Evolutionary conservation across 169 alveolate genomes (phyloP), one percentile per base, ranked within the genome.

Genomic region (Plasmodium inui): DNA sequence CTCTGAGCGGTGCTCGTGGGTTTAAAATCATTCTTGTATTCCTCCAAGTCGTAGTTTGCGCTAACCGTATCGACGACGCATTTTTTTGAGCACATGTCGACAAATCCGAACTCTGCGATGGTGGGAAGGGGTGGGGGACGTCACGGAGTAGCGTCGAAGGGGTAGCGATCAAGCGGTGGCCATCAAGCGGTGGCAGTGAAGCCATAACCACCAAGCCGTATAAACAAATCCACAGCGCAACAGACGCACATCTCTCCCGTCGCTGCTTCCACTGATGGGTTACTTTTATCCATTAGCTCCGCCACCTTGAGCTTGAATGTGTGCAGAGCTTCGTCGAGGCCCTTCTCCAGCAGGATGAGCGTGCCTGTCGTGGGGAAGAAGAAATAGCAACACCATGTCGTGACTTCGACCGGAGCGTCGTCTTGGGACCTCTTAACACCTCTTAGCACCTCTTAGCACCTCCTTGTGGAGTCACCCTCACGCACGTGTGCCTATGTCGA

Each of bases 241-340:
- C 41, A 22, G 2, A 3, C 4, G 41, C 7, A 37, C 44, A 37
- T 37, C 44, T 83, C 19, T 83, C 3, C 14, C 22, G 34, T 53
- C 10, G 6, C 19, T 78, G n/a, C 12, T 4, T 34, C 37, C 19
- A n/a, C 39, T 82, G 30, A 7, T 14, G n/a, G 39, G 17, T 26
- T 85, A 85, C 93, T 85, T 26, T 74, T 85, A 22, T 85, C 32
- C 93, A 85, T 85, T 12, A 85, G 41, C 10, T 74, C 84, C 34
- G 93, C 73, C 17, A 74, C 78, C 61, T 85, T 85, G 17, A 30
- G 19, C 78, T 85, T 85, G 80, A 85, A 85, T 1, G 81, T 26
- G 17, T 85, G 50, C 50, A 85, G 67, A 1, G 93, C 50, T 0
- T 85, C 81, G 3, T 74, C 80, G 19, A 85, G 57, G 3, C 37